These are phyloP conservation scores for Magnusiomyces suaveolens DNA, from an alignment of 1,139 yeast species.

Conservation along the genomic window DNA sequence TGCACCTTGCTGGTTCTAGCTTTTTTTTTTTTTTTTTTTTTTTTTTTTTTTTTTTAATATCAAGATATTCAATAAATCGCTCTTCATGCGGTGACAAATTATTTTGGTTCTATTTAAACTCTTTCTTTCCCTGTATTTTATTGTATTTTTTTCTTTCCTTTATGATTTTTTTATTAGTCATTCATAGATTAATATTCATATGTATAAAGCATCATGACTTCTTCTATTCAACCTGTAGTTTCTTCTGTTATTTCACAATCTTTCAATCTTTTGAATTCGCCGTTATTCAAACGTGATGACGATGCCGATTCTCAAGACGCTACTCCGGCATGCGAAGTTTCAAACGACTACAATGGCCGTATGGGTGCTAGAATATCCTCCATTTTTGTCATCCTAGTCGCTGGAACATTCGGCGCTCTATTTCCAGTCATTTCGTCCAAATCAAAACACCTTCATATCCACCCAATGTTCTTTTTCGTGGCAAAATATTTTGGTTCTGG, in stretches of 20 bases:
- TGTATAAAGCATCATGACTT: no score
- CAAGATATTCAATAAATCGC: no score
- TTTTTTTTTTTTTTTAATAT: neutral
- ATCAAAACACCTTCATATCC: conserved; percentile 33
- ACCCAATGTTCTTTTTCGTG: conserved; percentile 50
- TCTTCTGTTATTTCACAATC: no score
- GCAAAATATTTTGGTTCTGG: conserved; percentile 89
- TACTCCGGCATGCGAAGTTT: conserved; percentile 15
- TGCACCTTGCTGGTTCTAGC: neutral
- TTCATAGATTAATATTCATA: no score
- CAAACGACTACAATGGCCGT: conserved; percentile 39
- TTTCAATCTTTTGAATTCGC: neutral
- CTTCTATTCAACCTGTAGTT: no score
- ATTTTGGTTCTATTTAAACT: no score
- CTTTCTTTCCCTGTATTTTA: no score
- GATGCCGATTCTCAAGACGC: neutral
- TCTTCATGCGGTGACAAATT: no score
- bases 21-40: neutral
- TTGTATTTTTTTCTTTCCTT: no score
- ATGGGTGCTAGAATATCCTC: conserved; percentile 65
- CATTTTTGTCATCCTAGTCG: conserved; percentile 55
- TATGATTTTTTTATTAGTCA: no score
- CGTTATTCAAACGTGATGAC: neutral
- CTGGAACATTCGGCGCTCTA: conserved; percentile 48
- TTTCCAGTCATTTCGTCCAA: conserved; percentile 32